A percentile compares a stretch with the other conserved stretches of the same genome.
These are phyloP conservation scores for Neurospora sp. DNA, from an alignment of 495 filamentous ascomycete genomes.

Conservation along the genomic window DNA sequence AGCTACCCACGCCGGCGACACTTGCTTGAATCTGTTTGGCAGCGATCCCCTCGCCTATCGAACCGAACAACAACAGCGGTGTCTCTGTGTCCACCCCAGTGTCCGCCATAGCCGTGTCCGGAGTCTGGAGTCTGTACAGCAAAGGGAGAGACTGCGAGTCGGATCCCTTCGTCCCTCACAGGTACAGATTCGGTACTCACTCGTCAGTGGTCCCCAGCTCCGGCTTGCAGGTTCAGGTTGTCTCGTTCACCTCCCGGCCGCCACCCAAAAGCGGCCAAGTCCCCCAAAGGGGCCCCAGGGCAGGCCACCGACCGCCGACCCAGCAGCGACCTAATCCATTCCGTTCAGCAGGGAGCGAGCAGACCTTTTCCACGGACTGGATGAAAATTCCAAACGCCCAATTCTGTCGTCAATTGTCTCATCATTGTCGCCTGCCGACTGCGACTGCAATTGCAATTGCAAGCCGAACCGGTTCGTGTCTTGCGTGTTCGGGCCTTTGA, in stretches of 20 bases:
- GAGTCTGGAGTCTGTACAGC: not conserved
- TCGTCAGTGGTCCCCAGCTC: not conserved
- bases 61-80: not conserved
- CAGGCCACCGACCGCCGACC: not conserved
- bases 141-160: not conserved
- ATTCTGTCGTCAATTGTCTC: not conserved
- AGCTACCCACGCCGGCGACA: not conserved
- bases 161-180: not conserved
- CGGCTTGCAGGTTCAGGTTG: not conserved
- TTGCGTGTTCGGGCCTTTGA: not conserved
- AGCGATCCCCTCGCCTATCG: not conserved
- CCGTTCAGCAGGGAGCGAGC: not conserved
- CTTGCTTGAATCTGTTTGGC: not conserved
- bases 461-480: not conserved
- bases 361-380: not conserved
- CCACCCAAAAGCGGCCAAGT: not conserved
- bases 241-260: not conserved
- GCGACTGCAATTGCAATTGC: not conserved
- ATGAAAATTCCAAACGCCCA: not conserved
- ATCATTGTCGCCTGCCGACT: not conserved
- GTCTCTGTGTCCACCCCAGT: not conserved
- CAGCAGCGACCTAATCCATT: not conserved
- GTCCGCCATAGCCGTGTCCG: not conserved
- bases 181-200: not conserved
- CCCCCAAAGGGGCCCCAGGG: not conserved